Base-by-base conservation (phyloP, 106 monocot genomes). In the Dendrobium officinale region DNA sequence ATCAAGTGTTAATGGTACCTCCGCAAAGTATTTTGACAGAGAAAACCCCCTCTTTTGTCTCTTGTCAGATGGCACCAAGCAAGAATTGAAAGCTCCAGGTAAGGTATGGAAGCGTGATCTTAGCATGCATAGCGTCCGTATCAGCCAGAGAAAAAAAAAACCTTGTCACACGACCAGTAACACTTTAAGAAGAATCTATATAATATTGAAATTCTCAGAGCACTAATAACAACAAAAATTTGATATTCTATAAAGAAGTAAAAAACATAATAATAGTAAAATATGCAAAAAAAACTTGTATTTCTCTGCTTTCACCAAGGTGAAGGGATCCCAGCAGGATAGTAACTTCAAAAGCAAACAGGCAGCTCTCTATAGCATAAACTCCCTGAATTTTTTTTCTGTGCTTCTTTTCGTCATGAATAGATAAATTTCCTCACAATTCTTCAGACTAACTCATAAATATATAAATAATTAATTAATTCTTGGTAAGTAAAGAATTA, bases 91-190 rank as follows among this genome's bases (percentile, higher is more conserved):
- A 18, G 99, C 95, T 86, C 95, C 95, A 79, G 95, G 99, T 77
- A 99, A 87, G 55, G 99, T 93, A 72, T 91, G 83, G 75, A 99
- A 99, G 72, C 99, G 80, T 47, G 99, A 93, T 81, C 99, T 88
- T 77, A 99, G 82, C 99, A 99, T 99, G 41, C 99, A 95, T 26
- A 99, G 81, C 26, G 99, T 99, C 40, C 99, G 83, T 79, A 99
- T 93, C 99, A 95, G 77, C 67, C 17, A 74, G 4, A 41, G 17
- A 26, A 26, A 70, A 43, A 10, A 49, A 11, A 11, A 51, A 9
- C 41, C 6, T 75, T 22, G 44, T 76, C 45, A 26, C 45, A 8
- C 26, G 24, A 76, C n/a, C 11, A 76, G 10, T 1, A 26, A 26
- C 26, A 26, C 26, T 26, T 26, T 26, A 26, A 26, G 26, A 26